phyloP scores from a whole-genome alignment of 1,284 basidiomycete genomes.

The Ustilago lituana region DNA sequence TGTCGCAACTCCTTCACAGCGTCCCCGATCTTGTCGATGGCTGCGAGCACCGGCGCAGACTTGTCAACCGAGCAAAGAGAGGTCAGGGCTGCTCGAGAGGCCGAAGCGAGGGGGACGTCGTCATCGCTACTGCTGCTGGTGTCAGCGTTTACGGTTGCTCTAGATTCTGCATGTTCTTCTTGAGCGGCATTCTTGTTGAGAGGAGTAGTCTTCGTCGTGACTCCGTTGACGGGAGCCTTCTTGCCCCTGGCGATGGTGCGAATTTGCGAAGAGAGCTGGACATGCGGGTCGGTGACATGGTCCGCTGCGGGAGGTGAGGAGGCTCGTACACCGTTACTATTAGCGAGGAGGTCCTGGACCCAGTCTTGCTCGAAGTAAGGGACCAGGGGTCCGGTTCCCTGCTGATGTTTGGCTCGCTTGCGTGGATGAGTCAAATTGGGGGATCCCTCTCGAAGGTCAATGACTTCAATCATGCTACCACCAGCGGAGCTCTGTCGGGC shows the following conservation, averaged over 20 bases:
- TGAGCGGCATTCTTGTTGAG: too few species aligned
- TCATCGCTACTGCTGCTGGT: conserved; percentile 13
- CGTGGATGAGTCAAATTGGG: too few species aligned
- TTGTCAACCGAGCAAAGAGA: too few species aligned
- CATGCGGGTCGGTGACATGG: not conserved
- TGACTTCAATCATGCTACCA: not conserved
- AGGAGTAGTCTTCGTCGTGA: too few species aligned
- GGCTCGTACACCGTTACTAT: not conserved
- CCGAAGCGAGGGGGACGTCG: conserved; percentile 13
- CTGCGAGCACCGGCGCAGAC: not conserved
- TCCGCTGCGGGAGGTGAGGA: conserved; percentile 6
- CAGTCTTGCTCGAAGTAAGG: not conserved
- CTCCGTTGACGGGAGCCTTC: too few species aligned
- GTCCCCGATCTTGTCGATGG: conserved; percentile 2
- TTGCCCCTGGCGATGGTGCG: not conserved
- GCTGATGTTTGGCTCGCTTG: too few species aligned
- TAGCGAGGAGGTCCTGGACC: conserved; percentile 1
- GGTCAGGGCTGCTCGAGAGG: too few species aligned
- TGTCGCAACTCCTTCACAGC: conserved; percentile 12
- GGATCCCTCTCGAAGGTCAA: conserved; percentile 5
- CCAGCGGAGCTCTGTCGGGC: not conserved
- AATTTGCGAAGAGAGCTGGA: not conserved
- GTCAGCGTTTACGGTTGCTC: too few species aligned
- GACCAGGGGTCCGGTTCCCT: not conserved
- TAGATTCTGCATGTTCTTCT: too few species aligned